phyloP scores from a whole-genome alignment of 768 basidiomycete species.

The Calocybe cyanea region DNA sequence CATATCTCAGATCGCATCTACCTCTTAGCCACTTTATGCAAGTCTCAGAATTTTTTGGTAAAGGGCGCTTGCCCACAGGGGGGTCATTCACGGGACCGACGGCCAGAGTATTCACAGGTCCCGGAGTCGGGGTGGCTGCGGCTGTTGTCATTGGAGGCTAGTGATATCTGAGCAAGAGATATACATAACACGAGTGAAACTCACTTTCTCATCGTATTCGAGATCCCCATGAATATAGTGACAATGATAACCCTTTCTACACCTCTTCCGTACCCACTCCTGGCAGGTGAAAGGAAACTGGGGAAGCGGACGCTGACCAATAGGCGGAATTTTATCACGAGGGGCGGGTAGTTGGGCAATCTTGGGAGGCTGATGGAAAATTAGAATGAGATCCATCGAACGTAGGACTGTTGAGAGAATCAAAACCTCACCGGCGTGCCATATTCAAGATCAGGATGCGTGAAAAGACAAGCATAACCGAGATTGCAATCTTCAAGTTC shows the following conservation, averaged over 20 bases:
- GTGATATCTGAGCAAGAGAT: not conserved
- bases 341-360: too few species aligned
- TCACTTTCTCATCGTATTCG: too few species aligned
- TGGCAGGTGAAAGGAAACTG: too few species aligned
- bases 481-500: constrained; percentile 23
- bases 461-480: constrained; percentile 21
- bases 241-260: too few species aligned
- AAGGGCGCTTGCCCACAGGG: constrained; percentile 17
- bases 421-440: constrained; percentile 13
- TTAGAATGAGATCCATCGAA: too few species aligned
- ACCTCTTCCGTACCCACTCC: too few species aligned
- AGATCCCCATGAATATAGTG: too few species aligned
- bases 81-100: constrained; percentile 8
- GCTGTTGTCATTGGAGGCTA: not conserved
- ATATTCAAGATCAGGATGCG: constrained; percentile 24
- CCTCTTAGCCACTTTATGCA: constrained; percentile 26
- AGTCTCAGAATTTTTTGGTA: constrained; percentile 9
- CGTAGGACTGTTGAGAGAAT: too few species aligned
- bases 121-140: not conserved
- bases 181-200: too few species aligned
- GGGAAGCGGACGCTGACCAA: too few species aligned
- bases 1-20: constrained; percentile 23
- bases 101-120: not conserved
- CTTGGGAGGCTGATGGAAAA: too few species aligned
- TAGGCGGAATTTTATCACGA: not conserved